These are phyloP conservation scores for Chalaropsis thielavioides DNA, from an alignment of 2,329 filamentous ascomycete species.

Conservation along the genomic window DNA sequence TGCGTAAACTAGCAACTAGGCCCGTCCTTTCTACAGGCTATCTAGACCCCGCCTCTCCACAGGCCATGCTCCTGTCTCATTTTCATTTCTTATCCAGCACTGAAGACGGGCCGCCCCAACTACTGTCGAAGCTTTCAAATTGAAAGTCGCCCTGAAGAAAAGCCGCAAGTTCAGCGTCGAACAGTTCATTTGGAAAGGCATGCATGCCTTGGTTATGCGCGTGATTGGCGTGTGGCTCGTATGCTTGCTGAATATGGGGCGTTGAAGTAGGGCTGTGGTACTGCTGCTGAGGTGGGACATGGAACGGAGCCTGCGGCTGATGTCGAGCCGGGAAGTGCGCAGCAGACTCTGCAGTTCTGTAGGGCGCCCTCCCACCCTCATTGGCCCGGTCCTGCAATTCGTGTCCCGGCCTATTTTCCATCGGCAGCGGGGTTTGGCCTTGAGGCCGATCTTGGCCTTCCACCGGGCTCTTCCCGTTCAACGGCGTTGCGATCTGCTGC, in stretches of 20 bases:
- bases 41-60: not conserved
- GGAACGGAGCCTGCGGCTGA: not conserved
- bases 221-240: not conserved
- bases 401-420: not conserved
- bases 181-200: constrained; percentile 15
- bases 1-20: not conserved
- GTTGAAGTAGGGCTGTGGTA: not conserved
- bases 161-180: constrained; percentile 14
- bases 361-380: not conserved
- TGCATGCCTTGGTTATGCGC: not conserved
- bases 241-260: not conserved
- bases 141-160: constrained; percentile 14
- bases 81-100: not conserved
- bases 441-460: not conserved
- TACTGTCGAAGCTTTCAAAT: constrained; percentile 10
- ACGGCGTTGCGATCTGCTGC: constrained; percentile 19
- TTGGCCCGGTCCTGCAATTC: not conserved
- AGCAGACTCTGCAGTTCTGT: not conserved
- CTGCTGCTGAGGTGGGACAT: not conserved
- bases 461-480: constrained; percentile 13
- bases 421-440: not conserved
- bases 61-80: too few relatives aligned
- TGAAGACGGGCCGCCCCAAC: not conserved
- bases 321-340: not conserved
- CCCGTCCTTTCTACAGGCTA: not conserved